phyloP scores from a whole-genome alignment of 1,284 basidiomycete species.

The Pyrrhoderma lamaoense region DNA sequence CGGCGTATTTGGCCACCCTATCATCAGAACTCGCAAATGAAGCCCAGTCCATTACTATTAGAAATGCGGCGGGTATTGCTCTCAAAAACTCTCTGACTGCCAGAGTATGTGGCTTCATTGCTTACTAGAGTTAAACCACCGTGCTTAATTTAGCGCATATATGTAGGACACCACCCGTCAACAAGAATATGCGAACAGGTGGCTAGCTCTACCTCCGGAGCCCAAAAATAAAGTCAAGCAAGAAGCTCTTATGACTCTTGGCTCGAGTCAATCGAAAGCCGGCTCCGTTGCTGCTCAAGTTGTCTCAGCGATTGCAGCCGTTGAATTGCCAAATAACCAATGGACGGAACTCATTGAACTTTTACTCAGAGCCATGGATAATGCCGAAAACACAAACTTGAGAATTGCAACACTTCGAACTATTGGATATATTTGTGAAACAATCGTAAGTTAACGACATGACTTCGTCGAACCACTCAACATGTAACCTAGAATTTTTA shows the following conservation, averaged over 20 bases:
- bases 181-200: constrained; percentile 69
- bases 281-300: constrained; percentile 90
- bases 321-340: constrained; percentile 82
- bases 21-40: constrained; percentile 78
- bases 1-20: constrained; percentile 85
- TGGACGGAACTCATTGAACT: constrained; percentile 91
- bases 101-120: constrained; percentile 51
- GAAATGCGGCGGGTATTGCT: constrained; percentile 92
- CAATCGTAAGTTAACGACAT: constrained; percentile 61
- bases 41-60: constrained; percentile 62
- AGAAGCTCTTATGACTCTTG: constrained; percentile 77
- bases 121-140: constrained; percentile 4
- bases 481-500: too few species aligned
- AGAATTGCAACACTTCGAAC: constrained; percentile 89
- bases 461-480: too few species aligned
- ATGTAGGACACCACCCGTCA: constrained; percentile 73
- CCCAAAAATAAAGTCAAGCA: constrained; percentile 84
- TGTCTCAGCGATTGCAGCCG: constrained; percentile 87
- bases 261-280: constrained; percentile 65
- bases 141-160: constrained; percentile 16
- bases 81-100: constrained; percentile 95
- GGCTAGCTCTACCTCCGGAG: constrained; percentile 69
- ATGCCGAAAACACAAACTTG: constrained; percentile 69
- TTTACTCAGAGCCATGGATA: constrained; percentile 83
- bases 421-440: constrained; percentile 96